Evolutionary conservation across 1,139 yeast species (phyloP).

Genomic region (Zygosaccharomyces pseudobailii): DNA sequence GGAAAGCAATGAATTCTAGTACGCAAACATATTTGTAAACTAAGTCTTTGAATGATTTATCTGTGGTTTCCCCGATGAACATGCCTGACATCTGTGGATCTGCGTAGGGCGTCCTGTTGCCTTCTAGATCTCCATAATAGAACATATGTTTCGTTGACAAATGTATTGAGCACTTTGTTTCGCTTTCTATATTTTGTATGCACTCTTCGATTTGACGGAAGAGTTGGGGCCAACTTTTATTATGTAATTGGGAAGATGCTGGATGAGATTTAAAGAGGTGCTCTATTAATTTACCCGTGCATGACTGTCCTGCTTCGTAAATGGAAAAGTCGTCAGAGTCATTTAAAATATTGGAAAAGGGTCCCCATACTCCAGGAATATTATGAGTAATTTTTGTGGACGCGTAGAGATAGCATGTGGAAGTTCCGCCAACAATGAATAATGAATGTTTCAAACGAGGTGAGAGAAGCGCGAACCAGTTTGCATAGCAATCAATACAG

Average conservation of each 20-base stretch:
- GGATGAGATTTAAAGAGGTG: conserved; percentile 41
- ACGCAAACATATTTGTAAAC: conserved; percentile 42
- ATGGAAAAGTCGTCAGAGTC: conserved; percentile 24
- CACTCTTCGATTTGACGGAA: conserved; percentile 37
- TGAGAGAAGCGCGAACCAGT: conserved; percentile 43
- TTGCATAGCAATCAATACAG: conserved; percentile 53
- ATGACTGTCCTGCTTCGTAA: conserved; percentile 54
- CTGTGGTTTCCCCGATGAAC: conserved; percentile 43
- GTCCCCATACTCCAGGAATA: conserved; percentile 54
- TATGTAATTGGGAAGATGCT: conserved; percentile 25
- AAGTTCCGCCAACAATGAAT: conserved; percentile 57
- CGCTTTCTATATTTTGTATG: conserved; percentile 30
- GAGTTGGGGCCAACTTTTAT: conserved; percentile 14
- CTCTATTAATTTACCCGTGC: conserved; percentile 51
- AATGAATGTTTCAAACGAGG: conserved; percentile 27
- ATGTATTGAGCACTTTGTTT: conserved; percentile 32
- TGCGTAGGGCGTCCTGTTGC: conserved; percentile 52
- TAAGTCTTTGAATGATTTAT: conserved; percentile 32
- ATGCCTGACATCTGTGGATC: conserved; percentile 48
- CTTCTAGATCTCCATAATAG: conserved; percentile 51
- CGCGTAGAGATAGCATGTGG: conserved; percentile 49
- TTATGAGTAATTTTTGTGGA: conserved; percentile 18
- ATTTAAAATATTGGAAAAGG: conserved; percentile 38
- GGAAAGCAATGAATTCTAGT: conserved; percentile 49
- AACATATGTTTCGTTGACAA: conserved; percentile 38